These are phyloP conservation scores for Rubus parviflorus DNA, from an alignment of 306 rosid genomes.

Conservation along the genomic window DNA sequence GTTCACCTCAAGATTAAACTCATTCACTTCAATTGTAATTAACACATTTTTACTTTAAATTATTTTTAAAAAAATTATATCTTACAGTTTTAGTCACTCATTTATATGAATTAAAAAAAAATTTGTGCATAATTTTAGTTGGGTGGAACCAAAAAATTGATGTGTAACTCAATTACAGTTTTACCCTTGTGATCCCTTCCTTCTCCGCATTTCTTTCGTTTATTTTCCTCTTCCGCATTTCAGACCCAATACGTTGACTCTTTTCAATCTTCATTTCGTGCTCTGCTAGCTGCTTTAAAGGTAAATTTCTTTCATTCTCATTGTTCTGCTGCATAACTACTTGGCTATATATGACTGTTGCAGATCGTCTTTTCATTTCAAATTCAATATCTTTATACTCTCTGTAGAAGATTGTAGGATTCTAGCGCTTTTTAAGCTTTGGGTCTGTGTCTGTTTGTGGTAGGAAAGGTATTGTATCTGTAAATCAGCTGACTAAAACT, in stretches of 20 bases:
- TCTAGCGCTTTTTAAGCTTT: neutral
- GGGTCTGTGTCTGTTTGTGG: neutral
- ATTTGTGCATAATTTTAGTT: no score
- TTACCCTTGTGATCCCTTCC: neutral
- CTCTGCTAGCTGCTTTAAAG: neutral
- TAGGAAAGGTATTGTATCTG: neutral
- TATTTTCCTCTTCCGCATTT: neutral
- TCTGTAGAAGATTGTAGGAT: neutral
- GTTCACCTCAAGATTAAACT: no score
- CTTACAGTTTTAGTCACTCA: no score
- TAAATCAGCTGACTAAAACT: neutral
- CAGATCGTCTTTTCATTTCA: neutral
- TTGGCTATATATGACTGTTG: neutral
- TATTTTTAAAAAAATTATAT: no score
- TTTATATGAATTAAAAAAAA: no score
- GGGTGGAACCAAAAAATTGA: no score
- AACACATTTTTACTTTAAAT: no score
- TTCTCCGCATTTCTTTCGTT: neutral
- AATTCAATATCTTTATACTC: neutral
- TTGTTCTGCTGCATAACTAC: neutral
- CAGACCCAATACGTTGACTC: neutral
- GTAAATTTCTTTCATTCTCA: neutral
- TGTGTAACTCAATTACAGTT: neutral
- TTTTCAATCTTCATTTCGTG: neutral
- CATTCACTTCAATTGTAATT: no score